phyloP scores from a whole-genome alignment of 345 rosid species.

The Eutrema japonicum region DNA sequence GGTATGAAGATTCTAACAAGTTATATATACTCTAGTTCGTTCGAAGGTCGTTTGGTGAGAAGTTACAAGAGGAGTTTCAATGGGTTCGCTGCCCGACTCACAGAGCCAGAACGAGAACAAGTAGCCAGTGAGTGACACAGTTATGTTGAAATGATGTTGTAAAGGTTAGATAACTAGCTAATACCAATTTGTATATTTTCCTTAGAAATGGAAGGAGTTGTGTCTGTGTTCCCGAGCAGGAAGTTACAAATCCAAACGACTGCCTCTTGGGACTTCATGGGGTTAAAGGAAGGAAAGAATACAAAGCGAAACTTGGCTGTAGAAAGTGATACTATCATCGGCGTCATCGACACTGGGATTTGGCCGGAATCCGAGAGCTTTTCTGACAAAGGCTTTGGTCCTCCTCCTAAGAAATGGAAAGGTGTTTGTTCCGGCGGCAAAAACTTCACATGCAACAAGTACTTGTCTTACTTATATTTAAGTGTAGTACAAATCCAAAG shows the following conservation, averaged over 20 bases:
- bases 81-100: constrained; percentile 63
- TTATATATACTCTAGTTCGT: constrained; percentile 34
- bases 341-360: constrained; percentile 51
- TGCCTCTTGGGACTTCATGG: constrained; percentile 65
- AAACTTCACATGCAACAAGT: constrained; percentile 68
- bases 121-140: constrained; percentile 46
- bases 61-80: constrained; percentile 65
- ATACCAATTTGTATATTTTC: not conserved
- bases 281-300: constrained; percentile 41
- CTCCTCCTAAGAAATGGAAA: constrained; percentile 59
- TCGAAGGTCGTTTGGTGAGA: constrained; percentile 46
- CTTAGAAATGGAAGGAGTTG: constrained; percentile 48
- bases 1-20: not conserved
- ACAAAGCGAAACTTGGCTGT: constrained; percentile 1
- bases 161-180: too few relatives aligned
- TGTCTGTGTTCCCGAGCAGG: constrained; percentile 54
- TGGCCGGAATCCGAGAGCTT: constrained; percentile 66
- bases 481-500: too few relatives aligned
- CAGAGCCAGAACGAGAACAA: constrained; percentile 47
- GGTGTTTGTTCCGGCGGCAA: constrained; percentile 51
- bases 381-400: constrained; percentile 52
- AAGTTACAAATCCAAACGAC: constrained; percentile 51
- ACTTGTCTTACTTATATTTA: too few relatives aligned
- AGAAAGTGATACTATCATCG: constrained; percentile 52
- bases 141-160: not conserved